Evolutionary conservation across 495 filamentous ascomycete species (phyloP), one percentile per base, ranked within the genome.

Genomic region (Aspergillus avenaceus): DNA sequence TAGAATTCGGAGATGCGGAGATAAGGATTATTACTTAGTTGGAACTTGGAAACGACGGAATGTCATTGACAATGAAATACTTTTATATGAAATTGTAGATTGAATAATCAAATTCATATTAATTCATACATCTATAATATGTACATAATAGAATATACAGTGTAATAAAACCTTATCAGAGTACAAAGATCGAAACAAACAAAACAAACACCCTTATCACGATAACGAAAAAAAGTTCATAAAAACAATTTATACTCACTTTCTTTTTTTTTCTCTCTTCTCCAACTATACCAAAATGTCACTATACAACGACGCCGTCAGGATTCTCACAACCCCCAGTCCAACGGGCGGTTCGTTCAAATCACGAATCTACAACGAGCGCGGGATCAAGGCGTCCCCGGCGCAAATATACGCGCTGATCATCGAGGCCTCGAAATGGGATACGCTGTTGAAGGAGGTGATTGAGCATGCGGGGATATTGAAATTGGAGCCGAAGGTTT

Each of bases 221-320:
- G 19, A 31, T 25, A 47, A 54, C 40, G 34, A 38, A 38, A 38
- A 38, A 2, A 19, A 38, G 58, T 57, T 31, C 28, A 45, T 49
- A 4, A 2, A 27, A 23, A 8, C 18, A 25, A 23, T 5, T 14
- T n/a, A n/a, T 18, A 38, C 36, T 18, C 23, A 27, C 8, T 19
- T 5, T 27, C 5, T 14, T 1, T 23, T 4, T 1, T 16, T n/a
- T 16, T 12, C 8, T 24, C 40, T 23, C 6, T 13, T 42, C 21
- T 7, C 12, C 23, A 12, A 25, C 12, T 5, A 4, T 12, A 13
- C 16, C 18, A 28, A 26, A 28, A 95, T 98, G 93, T 96, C 92
- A 41, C 88, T 98, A 51, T 98, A 98, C 70, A 85, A 93, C 64
- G 93, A 98, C 69, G 85, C 90, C 21, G 90, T 87, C 4, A 69